These are phyloP conservation scores for Malassezia vespertilionis DNA, from an alignment of 1,284 basidiomycete genomes.

Conservation along the genomic window DNA sequence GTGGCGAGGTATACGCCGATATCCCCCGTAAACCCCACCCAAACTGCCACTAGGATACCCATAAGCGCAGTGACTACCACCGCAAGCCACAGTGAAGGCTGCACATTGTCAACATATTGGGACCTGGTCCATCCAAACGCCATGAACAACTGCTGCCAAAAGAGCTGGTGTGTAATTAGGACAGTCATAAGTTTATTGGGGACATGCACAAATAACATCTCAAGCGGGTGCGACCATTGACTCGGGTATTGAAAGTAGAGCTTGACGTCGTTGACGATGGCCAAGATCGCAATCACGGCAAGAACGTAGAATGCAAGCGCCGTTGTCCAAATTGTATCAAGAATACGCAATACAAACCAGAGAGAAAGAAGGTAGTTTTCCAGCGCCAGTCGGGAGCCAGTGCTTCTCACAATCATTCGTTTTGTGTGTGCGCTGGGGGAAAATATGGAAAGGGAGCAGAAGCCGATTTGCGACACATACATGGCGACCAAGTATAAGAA, in stretches of 20 bases:
- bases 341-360: constrained; percentile 71
- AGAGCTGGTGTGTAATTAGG: constrained; percentile 50
- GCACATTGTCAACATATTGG: neutral
- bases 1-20: constrained; percentile 11
- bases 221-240: constrained; percentile 49
- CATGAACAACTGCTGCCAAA: constrained; percentile 51
- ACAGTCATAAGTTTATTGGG: constrained; percentile 51
- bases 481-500: constrained; percentile 8
- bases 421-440: constrained; percentile 14
- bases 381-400: constrained; percentile 62
- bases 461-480: constrained; percentile 12
- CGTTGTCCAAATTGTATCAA: constrained; percentile 29
- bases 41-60: constrained; percentile 9
- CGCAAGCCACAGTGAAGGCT: neutral
- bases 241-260: constrained; percentile 36
- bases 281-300: constrained; percentile 24
- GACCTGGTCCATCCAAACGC: constrained; percentile 46
- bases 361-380: constrained; percentile 70
- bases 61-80: neutral
- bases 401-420: constrained; percentile 8
- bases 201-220: constrained; percentile 52
- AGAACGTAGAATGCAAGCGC: constrained; percentile 27
- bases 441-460: constrained; percentile 11
- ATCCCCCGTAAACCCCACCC: constrained; percentile 10
- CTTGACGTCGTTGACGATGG: constrained; percentile 30